A percentile compares a stretch with the other conserved stretches of the same genome.
Evolutionary conservation across 306 rosid genomes (phyloP).

Genomic region (Comarum palustre): DNA sequence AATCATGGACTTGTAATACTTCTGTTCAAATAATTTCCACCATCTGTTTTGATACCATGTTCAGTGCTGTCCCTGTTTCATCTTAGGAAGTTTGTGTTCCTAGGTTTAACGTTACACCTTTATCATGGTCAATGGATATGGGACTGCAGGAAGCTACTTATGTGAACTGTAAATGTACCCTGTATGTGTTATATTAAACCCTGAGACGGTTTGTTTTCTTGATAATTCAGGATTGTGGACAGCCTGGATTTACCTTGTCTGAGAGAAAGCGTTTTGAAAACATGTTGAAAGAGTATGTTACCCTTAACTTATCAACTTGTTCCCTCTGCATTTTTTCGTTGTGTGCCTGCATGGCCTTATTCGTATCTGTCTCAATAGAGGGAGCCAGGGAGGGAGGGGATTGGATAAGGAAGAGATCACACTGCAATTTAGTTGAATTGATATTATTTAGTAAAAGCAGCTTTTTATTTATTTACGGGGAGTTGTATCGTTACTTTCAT

Average conservation of each 20-base stretch:
- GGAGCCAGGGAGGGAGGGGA: background rate
- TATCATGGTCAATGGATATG: background rate
- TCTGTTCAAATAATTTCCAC: background rate
- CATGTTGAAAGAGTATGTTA: constrained; percentile 76
- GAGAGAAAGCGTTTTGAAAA: constrained; percentile 82
- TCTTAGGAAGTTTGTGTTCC: background rate
- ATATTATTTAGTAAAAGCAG: background rate
- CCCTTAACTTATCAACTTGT: background rate
- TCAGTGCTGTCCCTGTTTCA: background rate
- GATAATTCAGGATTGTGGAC: constrained; percentile 78
- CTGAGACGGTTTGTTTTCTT: constrained; percentile 24
- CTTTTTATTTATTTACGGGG: background rate
- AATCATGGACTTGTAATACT: background rate
- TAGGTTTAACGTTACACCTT: background rate
- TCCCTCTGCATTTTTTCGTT: background rate
- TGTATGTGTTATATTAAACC: background rate
- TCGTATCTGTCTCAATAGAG: background rate
- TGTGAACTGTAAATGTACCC: background rate
- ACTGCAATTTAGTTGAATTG: background rate
- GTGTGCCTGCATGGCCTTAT: background rate
- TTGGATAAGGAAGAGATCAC: background rate
- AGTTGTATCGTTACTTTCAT: background rate
- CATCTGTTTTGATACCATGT: background rate
- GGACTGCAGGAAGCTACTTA: background rate
- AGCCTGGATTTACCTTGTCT: constrained; percentile 89